Percentiles rank a stretch among this genome's conserved stretches.
phyloP scores from a whole-genome alignment of 768 basidiomycete species.

The Suillus lakei region DNA sequence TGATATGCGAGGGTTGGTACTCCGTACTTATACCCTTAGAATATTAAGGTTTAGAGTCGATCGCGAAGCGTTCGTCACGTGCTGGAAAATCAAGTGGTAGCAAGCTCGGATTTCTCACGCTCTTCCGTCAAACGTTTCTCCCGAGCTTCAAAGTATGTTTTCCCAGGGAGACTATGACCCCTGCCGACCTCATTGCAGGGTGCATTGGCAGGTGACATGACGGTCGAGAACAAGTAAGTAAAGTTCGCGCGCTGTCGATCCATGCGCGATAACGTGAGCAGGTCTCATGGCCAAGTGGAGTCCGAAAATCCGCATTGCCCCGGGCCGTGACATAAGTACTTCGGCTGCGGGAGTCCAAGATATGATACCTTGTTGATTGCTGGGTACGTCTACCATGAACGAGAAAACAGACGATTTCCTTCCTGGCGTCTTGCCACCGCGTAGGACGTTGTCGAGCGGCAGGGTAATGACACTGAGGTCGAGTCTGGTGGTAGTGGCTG shows the following conservation, averaged over 20 bases:
- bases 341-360: background rate
- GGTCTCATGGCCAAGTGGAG: background rate
- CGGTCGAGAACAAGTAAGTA: background rate
- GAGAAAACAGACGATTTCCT: slow-evolving; percentile 16
- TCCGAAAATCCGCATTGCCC: background rate
- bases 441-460: slow-evolving; percentile 14
- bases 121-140: background rate
- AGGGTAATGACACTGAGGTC: slow-evolving; percentile 9
- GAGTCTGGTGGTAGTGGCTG: slow-evolving; percentile 20
- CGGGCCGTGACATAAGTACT: background rate
- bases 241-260: background rate
- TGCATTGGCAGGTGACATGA: background rate
- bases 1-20: background rate
- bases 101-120: no score
- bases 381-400: slow-evolving; percentile 20
- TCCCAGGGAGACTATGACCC: no score
- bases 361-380: background rate
- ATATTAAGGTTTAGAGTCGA: no score
- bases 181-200: background rate
- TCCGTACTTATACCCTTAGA: background rate
- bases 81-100: background rate
- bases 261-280: background rate
- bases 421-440: slow-evolving; percentile 16
- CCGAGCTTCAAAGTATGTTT: background rate
- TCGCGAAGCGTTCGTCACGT: background rate